Percentiles rank a stretch among this genome's conserved stretches.
These are phyloP conservation scores for Euphorbia tirucalli DNA, from an alignment of 345 rosid genomes.

Conservation along the genomic window DNA sequence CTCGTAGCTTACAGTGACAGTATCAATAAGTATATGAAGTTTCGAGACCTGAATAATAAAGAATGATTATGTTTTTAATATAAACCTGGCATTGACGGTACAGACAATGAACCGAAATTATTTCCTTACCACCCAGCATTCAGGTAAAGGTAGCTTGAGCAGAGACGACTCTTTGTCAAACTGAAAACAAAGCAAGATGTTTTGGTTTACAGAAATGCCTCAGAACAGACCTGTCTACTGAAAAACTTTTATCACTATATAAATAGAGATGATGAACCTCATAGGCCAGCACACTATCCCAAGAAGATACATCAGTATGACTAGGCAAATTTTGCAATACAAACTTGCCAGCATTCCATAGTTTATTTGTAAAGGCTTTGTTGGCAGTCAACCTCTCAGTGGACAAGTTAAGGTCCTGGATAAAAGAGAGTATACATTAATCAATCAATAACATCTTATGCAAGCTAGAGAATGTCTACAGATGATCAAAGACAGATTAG, in stretches of 20 bases:
- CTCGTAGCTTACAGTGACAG: constrained; percentile 77
- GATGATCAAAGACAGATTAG: constrained; percentile 14
- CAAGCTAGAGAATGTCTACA: constrained; percentile 14
- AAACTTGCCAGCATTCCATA: constrained; percentile 99
- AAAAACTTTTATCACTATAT: not conserved
- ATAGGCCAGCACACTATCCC: constrained; percentile 61
- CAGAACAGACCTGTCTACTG: not conserved
- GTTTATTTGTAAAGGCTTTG: constrained; percentile 93
- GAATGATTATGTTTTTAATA: not conserved
- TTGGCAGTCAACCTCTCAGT: constrained; percentile 90
- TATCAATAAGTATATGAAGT: constrained; percentile 80
- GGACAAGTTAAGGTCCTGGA: constrained; percentile 90
- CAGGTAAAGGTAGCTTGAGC: constrained; percentile 68
- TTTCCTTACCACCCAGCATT: constrained; percentile 86
- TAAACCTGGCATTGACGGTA: not conserved
- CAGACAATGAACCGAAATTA: constrained; percentile 5
- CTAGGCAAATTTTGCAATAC: constrained; percentile 79
- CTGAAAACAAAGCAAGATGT: constrained; percentile 38
- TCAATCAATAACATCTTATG: constrained; percentile 17
- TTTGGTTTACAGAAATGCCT: constrained; percentile 11
- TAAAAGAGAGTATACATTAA: constrained; percentile 22
- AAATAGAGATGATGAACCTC: constrained; percentile 41
- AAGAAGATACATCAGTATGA: constrained; percentile 59
- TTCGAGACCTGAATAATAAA: constrained; percentile 66
- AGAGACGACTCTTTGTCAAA: constrained; percentile 63